Base-by-base conservation (phyloP, 176 grass and related monocot species). In the Thalia dealbata region DNA sequence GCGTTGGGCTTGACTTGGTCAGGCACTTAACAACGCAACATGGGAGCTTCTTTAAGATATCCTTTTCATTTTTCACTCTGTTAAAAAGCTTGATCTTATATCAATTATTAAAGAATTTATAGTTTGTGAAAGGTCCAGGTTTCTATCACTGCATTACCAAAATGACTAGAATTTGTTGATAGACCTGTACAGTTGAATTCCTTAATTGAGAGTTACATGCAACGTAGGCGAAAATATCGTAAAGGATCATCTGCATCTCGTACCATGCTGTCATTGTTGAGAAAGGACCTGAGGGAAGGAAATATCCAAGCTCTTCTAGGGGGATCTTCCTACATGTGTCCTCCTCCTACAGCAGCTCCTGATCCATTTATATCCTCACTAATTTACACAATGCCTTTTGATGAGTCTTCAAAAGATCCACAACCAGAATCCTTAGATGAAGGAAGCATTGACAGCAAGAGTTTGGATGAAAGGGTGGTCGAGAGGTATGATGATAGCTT, bases 281-380 rank as follows among this genome's bases (percentile, higher is more conserved):
- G 86, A 78, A 96, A 92, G 63, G 92, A 96, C 72, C 80, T 83
- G 51, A 80, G 84, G 80, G 87, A 87, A 50, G 86, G 92, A 43
- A 87, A 83, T 85, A 72, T 96, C 32, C 92, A 92, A 70, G 87
- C 92, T 76, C 91, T 96, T 83, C 82, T 92, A 70, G 84, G 84
- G 67, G 92, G 86, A 76, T 86, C 92, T 68, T 84, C 91, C 19
- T 80, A 84, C 79, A 81, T 83, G 66, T 74, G 78, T 78, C 82
- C 87, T 74, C 59, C 86, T 83, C 80, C 77, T 3, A 77, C 77
- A 64, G 79, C 89, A 26, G 86, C 89, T 70, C 77, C 89, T 69
- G 92, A 92, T 83, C 89, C 89, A 66, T 96, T 96, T 85, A 81
- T 96, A 54, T 87, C 86, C 72, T 96, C 92, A 71, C 84, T 96